These are phyloP conservation scores for Rhodotorula sp. DNA, from an alignment of 1,284 basidiomycete species.

Conservation along the genomic window DNA sequence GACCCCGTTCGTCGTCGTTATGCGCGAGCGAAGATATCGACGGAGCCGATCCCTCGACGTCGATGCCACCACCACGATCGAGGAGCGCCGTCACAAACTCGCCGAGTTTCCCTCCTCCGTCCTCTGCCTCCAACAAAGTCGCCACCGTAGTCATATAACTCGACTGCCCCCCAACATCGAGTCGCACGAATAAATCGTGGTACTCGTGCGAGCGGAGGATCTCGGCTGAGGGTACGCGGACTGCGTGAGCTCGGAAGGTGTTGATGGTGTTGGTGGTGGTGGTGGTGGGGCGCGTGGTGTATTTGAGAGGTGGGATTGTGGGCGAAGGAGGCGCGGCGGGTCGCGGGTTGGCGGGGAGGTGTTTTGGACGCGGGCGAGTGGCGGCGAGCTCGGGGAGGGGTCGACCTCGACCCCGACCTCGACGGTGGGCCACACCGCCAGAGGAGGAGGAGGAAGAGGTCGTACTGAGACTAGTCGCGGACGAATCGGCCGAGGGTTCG, in stretches of 20 bases:
- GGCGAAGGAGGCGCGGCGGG: slow-evolving; percentile 15
- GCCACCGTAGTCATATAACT: slow-evolving; percentile 15
- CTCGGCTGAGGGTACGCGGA: neutral
- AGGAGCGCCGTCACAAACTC: slow-evolving; percentile 7
- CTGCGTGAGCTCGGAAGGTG: slow-evolving; percentile 1
- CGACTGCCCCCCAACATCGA: slow-evolving; percentile 20
- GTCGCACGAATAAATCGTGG: slow-evolving; percentile 12
- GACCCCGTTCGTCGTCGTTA: neutral
- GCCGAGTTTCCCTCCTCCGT: slow-evolving; percentile 4
- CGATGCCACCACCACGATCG: too few relatives aligned
- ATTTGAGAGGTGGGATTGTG: slow-evolving; percentile 10
- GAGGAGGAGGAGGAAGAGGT: too few relatives aligned
- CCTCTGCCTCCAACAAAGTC: neutral
- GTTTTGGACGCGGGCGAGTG: slow-evolving; percentile 5
- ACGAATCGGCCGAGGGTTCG: too few relatives aligned
- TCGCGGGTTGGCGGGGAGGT: neutral
- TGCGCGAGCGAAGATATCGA: neutral
- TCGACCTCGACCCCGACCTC: neutral
- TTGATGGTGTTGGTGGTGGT: too few relatives aligned
- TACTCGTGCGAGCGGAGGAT: neutral
- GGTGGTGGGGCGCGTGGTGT: neutral
- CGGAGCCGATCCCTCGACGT: too few relatives aligned
- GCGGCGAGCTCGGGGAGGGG: slow-evolving; percentile 12
- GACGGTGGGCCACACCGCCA: too few relatives aligned
- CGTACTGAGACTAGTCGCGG: too few relatives aligned